Conservation (phyloP, 2,329 filamentous ascomycete species). For the Conoideocrella luteorostrata region DNA sequence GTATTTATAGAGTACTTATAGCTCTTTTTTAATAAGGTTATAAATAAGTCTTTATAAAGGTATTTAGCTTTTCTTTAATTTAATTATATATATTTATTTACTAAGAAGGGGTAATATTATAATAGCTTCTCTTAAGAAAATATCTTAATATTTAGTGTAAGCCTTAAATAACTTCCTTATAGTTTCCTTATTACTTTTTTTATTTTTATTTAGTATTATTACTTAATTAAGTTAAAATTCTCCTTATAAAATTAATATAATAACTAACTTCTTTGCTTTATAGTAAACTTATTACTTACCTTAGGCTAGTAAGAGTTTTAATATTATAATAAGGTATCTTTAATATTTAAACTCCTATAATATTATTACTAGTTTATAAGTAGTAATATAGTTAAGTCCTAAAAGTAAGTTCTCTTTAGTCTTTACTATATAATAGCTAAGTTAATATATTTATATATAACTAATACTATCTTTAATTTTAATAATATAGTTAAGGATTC, state of each 20-base stretch:
- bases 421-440: background rate
- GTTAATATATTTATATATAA: background rate
- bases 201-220: background rate
- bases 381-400: background rate
- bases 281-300: background rate
- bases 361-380: background rate
- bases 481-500: background rate
- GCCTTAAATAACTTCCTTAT: too few species aligned
- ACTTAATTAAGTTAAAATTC: background rate
- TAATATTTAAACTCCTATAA: background rate
- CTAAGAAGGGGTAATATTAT: too few species aligned
- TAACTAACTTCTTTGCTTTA: background rate
- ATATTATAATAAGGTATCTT: too few species aligned
- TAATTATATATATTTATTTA: too few species aligned
- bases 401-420: background rate
- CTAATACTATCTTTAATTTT: background rate
- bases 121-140: too few species aligned
- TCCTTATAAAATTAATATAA: background rate
- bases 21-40: too few species aligned
- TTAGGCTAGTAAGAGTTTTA: background rate
- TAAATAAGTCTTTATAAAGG: too few species aligned
- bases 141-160: too few species aligned
- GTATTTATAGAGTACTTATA: too few species aligned
- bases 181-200: background rate
- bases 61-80: too few species aligned